Percentiles rank a stretch among this genome's conserved stretches.
Evolutionary conservation across 768 basidiomycete genomes (phyloP).

Genomic region (Lactarius sanguifluus): DNA sequence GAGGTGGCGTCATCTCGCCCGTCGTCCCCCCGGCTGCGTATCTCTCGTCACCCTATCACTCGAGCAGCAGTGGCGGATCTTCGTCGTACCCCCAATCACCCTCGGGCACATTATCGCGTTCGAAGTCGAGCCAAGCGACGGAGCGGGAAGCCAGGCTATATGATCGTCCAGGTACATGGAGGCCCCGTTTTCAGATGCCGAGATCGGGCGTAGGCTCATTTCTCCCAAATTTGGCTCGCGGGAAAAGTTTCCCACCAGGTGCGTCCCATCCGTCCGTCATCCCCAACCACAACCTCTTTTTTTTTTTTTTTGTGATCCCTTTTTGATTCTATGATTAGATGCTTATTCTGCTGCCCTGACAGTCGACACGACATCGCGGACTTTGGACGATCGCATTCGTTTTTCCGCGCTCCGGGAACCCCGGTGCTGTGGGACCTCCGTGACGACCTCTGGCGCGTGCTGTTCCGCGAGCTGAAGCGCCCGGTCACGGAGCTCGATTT

Average conservation of each 20-base stretch:
- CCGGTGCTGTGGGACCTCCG: constrained; percentile 55
- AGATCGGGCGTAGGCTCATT: constrained; percentile 31
- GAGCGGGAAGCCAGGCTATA: constrained; percentile 21
- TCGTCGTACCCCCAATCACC: constrained; percentile 12
- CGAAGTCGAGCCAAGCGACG: background rate
- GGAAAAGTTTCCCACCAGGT: constrained; percentile 30
- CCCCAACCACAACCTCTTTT: background rate
- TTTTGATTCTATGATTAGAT: background rate
- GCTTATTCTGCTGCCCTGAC: background rate
- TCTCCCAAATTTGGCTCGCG: constrained; percentile 29
- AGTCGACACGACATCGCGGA: constrained; percentile 23
- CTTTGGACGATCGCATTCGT: constrained; percentile 34
- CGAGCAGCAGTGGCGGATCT: constrained; percentile 9
- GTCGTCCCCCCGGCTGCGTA: constrained; percentile 20
- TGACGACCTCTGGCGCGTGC: constrained; percentile 39
- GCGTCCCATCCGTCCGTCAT: constrained; percentile 4
- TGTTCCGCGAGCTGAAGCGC: constrained; percentile 48
- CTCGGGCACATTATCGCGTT: constrained; percentile 16
- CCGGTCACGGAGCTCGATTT: constrained; percentile 50
- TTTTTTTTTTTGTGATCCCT: background rate
- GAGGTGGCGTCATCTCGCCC: constrained; percentile 16
- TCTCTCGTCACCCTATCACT: constrained; percentile 17
- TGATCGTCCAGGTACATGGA: constrained; percentile 33
- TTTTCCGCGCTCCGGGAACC: constrained; percentile 35
- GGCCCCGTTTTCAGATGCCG: constrained; percentile 37